These are phyloP conservation scores for Sphaerulina vaccinii DNA, from an alignment of 2,329 filamentous ascomycete species.

Conservation along the genomic window DNA sequence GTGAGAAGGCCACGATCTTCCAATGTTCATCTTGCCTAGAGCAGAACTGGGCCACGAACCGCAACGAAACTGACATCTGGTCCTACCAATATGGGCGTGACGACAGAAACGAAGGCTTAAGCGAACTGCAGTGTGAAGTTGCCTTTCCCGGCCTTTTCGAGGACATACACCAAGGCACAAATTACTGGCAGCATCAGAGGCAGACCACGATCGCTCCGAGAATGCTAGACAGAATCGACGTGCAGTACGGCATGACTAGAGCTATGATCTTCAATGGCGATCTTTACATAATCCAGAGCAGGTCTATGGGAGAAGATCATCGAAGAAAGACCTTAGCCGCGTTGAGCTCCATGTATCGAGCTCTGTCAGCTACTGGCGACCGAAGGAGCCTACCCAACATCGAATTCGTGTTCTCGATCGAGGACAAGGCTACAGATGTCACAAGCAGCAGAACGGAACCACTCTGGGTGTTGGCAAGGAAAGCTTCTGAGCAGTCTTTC, in stretches of 20 bases:
- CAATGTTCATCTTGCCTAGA: constrained; percentile 24
- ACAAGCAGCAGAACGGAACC: constrained; percentile 33
- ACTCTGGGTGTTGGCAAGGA: constrained; percentile 39
- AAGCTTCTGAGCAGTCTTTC: constrained; percentile 38
- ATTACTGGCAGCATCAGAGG: constrained; percentile 26
- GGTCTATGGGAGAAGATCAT: constrained; percentile 28
- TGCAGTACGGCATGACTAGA: constrained; percentile 27
- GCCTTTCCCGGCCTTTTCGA: constrained; percentile 36
- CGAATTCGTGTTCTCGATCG: constrained; percentile 51
- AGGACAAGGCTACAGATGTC: constrained; percentile 42
- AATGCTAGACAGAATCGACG: constrained; percentile 21
- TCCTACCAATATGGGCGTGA: constrained; percentile 19
- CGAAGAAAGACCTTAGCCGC: constrained; percentile 29
- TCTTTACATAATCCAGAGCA: constrained; percentile 36
- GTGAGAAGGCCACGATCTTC: constrained; percentile 22
- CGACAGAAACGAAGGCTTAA: constrained; percentile 19
- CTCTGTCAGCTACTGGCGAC: constrained; percentile 44
- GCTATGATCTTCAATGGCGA: constrained; percentile 39
- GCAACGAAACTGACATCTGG: constrained; percentile 18
- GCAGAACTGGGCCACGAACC: constrained; percentile 14
- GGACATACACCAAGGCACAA: constrained; percentile 32
- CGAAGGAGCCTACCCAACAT: constrained; percentile 43
- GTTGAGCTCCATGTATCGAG: constrained; percentile 50
- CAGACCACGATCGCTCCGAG: constrained; percentile 18
- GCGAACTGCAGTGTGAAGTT: constrained; percentile 29